Evolutionary conservation across 2,329 filamentous ascomycete genomes (phyloP), one percentile per base, ranked within the genome.

Genomic region (Plenodomus tracheiphilus): DNA sequence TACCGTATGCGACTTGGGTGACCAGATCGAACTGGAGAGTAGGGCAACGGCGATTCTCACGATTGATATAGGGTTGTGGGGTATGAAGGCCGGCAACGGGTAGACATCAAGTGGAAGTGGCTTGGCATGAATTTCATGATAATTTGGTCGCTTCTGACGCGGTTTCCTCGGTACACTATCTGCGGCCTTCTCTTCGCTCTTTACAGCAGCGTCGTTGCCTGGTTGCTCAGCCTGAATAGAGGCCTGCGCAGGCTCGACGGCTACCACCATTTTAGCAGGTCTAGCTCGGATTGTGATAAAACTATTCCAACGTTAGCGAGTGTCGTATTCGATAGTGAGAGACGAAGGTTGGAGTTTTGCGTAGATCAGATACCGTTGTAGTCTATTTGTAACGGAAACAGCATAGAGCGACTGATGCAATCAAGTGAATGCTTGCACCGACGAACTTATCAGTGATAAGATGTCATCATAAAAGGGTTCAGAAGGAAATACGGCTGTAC

Each of bases 31-130:
- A 65, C 94, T 90, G 39, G 82, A 84, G 48, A 93, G 71, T 81
- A 92, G 93, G 49, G 86, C 84, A 65, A 88, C 88, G 35, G 85
- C 82, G 58, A 97, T 81, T 63, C 92, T 88, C 56, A 97, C 77
- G 32, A 97, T 76, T 32, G 93, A 97, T 38, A 97, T 73, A 37
- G 94, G 94, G 69, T 97, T 97, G 74, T 89, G 91, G 44, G 93
- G 93, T 61, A 96, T 89, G 71, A 99, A 89, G 40, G 84, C 83
- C 32, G 94, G 94, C 9, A 97, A 80, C 19, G 93, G 91, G 68
- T 93, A 89, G 5, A 89, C 87, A 56, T 85, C 83, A 53, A 97
- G 76, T 20, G 94, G 94, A 5, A 89, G 82, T 46, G 91, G 89
- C 48, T 90, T 84, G 41, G 85, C 82, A 74, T 99, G 94, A 45